Conservation (phyloP, 2,329 filamentous ascomycete species). For the Blastomyces emzantsi region DNA sequence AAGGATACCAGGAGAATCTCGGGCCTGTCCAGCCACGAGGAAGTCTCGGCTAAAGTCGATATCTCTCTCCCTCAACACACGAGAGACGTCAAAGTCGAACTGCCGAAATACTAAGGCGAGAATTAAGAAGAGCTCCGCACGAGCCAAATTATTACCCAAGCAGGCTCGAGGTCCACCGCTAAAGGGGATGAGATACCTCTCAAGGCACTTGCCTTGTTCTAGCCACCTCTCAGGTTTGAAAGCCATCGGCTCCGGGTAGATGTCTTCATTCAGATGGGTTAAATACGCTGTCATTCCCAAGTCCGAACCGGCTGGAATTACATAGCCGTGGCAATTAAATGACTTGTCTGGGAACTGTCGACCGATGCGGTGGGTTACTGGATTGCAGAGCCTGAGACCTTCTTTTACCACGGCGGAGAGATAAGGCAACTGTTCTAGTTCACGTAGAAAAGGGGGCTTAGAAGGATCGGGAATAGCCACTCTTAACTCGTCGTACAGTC, state of each 20-base stretch:
- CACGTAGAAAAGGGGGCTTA: neutral
- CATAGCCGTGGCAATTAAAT: neutral
- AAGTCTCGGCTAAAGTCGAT: neutral
- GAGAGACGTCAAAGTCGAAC: neutral
- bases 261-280: neutral
- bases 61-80: neutral
- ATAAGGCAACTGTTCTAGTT: neutral
- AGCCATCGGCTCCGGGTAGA: neutral
- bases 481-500: neutral
- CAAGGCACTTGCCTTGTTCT: neutral
- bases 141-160: neutral
- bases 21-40: neutral
- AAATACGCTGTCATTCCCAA: neutral
- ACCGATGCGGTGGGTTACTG: neutral
- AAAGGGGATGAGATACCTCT: neutral
- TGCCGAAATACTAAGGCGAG: neutral
- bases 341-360: neutral
- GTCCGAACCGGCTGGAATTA: neutral
- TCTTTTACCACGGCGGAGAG: neutral
- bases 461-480: neutral
- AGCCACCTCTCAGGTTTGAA: neutral
- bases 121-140: neutral
- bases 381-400: neutral
- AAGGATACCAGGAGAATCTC: neutral
- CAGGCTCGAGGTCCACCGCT: neutral